phyloP scores from a whole-genome alignment of 164 flowering plant genomes.

The Tetracentron sinense region DNA sequence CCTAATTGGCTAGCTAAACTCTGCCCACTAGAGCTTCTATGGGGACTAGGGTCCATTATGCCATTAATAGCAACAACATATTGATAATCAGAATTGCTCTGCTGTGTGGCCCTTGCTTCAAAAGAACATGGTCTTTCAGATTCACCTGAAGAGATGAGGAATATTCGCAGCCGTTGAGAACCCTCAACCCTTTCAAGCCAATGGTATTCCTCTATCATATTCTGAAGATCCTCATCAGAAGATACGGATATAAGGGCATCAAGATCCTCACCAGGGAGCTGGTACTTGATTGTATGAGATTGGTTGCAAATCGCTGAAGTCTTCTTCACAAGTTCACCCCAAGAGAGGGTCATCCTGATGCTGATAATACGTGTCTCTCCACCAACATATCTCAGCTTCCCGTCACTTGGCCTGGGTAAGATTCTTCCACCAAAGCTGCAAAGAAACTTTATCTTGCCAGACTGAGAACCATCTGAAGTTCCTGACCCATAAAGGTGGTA shows the following conservation, averaged over 20 bases:
- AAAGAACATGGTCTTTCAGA: constrained; percentile 43
- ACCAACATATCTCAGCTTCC: constrained; percentile 84
- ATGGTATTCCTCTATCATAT: constrained; percentile 46
- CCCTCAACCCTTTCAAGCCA: constrained; percentile 43
- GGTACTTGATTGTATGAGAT: constrained; percentile 70
- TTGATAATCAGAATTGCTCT: constrained; percentile 47
- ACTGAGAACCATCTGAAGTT: constrained; percentile 32
- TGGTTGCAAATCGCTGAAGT: constrained; percentile 51
- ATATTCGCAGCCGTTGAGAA: constrained; percentile 56
- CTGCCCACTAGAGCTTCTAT: constrained; percentile 45
- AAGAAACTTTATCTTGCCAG: constrained; percentile 62
- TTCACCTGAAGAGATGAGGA: constrained; percentile 53
- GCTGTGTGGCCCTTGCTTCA: constrained; percentile 34
- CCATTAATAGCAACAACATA: constrained; percentile 86
- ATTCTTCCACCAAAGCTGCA: constrained; percentile 92
- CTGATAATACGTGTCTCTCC: constrained; percentile 82
- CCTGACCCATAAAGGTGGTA: constrained; percentile 25
- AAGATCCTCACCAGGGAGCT: constrained; percentile 92
- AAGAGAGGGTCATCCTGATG: constrained; percentile 42
- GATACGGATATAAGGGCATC: constrained; percentile 52
- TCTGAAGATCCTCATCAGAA: constrained; percentile 43
- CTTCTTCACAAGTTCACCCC: constrained; percentile 52
- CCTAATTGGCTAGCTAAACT: constrained; percentile 35
- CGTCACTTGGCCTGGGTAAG: constrained; percentile 75
- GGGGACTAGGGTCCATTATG: constrained; percentile 40